Percentiles rank a stretch among this genome's conserved stretches.
phyloP scores from a whole-genome alignment of 371 early-diverging fungal genomes.

The Mortierella sp. region DNA sequence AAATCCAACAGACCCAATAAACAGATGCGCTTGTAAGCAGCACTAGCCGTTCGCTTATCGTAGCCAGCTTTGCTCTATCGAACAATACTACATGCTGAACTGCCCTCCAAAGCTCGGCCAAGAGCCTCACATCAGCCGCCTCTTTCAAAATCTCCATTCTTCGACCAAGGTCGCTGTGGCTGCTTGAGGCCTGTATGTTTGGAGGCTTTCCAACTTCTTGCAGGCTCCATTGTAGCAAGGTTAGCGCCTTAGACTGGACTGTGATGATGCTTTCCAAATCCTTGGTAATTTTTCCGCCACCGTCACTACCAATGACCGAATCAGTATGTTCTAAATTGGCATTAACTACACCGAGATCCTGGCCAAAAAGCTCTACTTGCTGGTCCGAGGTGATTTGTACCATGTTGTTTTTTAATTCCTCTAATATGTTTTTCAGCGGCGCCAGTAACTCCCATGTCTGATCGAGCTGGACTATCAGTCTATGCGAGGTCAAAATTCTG shows the following conservation, averaged over 20 bases:
- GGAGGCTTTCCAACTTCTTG: constrained; percentile 20
- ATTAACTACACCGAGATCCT: neutral
- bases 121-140: constrained; percentile 4
- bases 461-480: constrained; percentile 15
- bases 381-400: neutral
- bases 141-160: constrained; percentile 8
- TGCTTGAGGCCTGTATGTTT: neutral
- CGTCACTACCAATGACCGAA: neutral
- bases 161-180: neutral
- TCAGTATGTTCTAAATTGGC: neutral
- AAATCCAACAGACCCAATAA: constrained; percentile 42
- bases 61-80: neutral
- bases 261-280: constrained; percentile 12
- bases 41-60: constrained; percentile 23
- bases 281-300: neutral
- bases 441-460: constrained; percentile 20
- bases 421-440: constrained; percentile 12
- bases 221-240: constrained; percentile 19
- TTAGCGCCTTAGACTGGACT: constrained; percentile 22
- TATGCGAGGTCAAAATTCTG: constrained; percentile 30
- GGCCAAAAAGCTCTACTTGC: neutral
- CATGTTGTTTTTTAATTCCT: constrained; percentile 16
- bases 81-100: constrained; percentile 24
- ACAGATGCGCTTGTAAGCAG: constrained; percentile 15
- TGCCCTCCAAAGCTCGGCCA: constrained; percentile 33